Evolutionary conservation across 1,139 yeast species (phyloP).

Genomic region (Suhomyces chickasaworum): DNA sequence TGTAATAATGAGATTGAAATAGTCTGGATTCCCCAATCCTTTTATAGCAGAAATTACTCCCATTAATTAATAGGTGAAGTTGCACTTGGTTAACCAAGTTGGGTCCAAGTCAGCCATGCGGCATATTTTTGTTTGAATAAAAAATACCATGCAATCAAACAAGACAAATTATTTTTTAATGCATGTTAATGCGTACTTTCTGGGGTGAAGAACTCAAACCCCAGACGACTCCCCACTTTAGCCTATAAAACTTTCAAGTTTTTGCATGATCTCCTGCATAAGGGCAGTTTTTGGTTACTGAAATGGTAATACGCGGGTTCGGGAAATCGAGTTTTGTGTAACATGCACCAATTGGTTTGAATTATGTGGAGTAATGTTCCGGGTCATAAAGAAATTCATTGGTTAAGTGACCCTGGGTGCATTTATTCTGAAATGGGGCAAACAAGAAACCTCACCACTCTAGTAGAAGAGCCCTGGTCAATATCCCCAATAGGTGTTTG

Average conservation of each 20-base stretch:
- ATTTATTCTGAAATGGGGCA: background rate
- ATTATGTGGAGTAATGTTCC: slow-evolving; percentile 13
- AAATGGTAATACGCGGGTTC: too few species aligned
- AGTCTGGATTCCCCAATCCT: slow-evolving; percentile 1
- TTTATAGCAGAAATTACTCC: slow-evolving; percentile 5
- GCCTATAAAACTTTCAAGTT: slow-evolving; percentile 1
- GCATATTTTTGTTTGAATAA: slow-evolving; percentile 3
- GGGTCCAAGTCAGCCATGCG: slow-evolving; percentile 7
- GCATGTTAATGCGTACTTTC: background rate
- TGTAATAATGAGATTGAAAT: background rate
- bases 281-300: background rate
- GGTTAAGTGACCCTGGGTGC: background rate
- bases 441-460: slow-evolving; percentile 1
- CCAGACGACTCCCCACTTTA: slow-evolving; percentile 11
- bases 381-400: too few species aligned
- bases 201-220: slow-evolving; percentile 2
- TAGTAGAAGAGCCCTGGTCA: background rate
- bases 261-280: slow-evolving; percentile 1
- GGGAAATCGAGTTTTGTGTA: slow-evolving; percentile 1
- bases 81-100: slow-evolving; percentile 3
- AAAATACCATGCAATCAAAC: background rate
- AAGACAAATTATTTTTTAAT: slow-evolving; percentile 3
- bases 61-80: background rate
- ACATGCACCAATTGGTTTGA: background rate
- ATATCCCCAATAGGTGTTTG: background rate